phyloP scores from a whole-genome alignment of 768 basidiomycete species.

The Lactarius pseudohatsudake region DNA sequence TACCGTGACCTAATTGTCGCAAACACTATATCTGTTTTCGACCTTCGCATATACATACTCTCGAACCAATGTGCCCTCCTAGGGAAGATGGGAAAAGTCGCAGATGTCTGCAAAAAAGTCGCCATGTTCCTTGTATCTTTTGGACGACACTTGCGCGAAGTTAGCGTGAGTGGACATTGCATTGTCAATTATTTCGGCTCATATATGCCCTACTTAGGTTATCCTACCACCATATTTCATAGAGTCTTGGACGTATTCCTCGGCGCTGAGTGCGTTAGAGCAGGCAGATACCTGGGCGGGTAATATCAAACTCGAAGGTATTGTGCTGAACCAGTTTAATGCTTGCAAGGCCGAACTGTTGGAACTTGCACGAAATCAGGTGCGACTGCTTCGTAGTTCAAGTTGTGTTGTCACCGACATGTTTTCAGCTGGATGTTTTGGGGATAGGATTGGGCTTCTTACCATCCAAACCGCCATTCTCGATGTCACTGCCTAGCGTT shows the following conservation, averaged over 20 bases:
- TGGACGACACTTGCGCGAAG: constrained; percentile 69
- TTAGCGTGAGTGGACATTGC: constrained; percentile 52
- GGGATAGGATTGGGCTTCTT: constrained; percentile 75
- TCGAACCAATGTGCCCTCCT: constrained; percentile 81
- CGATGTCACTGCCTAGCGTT: constrained; percentile 42
- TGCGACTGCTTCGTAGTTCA: constrained; percentile 10
- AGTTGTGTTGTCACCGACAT: constrained; percentile 13
- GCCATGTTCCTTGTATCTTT: constrained; percentile 75
- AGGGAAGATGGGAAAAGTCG: constrained; percentile 62
- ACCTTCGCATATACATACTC: constrained; percentile 89
- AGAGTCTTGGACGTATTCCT: constrained; percentile 93
- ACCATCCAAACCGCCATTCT: constrained; percentile 72
- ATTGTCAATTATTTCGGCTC: constrained; percentile 8
- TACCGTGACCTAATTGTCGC: constrained; percentile 88
- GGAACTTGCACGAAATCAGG: constrained; percentile 87
- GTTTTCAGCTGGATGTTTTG: constrained; percentile 73
- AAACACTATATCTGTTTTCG: constrained; percentile 91
- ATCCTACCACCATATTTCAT: constrained; percentile 70
- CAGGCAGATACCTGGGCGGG: constrained; percentile 73
- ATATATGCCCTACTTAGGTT: constrained; percentile 37
- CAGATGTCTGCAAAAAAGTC: constrained; percentile 70
- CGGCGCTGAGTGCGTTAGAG: constrained; percentile 79
- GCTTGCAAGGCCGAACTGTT: constrained; percentile 87
- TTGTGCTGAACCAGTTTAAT: constrained; percentile 51
- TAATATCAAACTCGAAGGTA: constrained; percentile 47